Conservation (phyloP, 306 rosid genomes). For the Betula pendula region DNA sequence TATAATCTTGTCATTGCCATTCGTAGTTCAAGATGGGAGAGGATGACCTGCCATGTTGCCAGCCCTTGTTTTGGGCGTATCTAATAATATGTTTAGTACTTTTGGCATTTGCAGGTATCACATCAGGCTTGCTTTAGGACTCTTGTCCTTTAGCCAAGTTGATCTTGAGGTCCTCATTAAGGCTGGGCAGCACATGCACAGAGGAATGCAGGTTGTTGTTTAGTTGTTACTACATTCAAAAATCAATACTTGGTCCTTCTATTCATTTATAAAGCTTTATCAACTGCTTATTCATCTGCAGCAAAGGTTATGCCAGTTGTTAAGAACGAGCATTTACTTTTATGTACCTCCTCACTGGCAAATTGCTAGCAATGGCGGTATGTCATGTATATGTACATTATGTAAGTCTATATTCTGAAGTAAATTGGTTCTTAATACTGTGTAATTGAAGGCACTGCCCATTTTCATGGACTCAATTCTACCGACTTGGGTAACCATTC, state of each 20-base stretch:
- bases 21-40: no score
- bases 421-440: neutral
- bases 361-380: conserved; percentile 51
- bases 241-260: no score
- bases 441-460: conserved; percentile 39
- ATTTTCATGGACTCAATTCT: conserved; percentile 25
- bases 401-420: neutral
- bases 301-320: conserved; percentile 59
- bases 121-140: conserved; percentile 71
- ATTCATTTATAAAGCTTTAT: no score
- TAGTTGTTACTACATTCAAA: no score
- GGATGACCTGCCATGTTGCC: conserved; percentile 45
- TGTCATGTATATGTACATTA: neutral
- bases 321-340: conserved; percentile 63
- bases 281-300: no score
- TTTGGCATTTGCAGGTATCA: conserved; percentile 53
- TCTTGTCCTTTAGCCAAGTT: conserved; percentile 65
- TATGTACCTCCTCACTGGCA: conserved; percentile 44
- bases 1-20: no score
- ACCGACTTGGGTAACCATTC: conserved; percentile 30
- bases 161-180: conserved; percentile 73
- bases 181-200: conserved; percentile 54
- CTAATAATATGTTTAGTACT: conserved; percentile 34
- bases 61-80: conserved; percentile 59
- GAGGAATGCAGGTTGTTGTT: no score